Conservation (phyloP, 2,329 filamentous ascomycete genomes). For the Aspergillus sp. region DNA sequence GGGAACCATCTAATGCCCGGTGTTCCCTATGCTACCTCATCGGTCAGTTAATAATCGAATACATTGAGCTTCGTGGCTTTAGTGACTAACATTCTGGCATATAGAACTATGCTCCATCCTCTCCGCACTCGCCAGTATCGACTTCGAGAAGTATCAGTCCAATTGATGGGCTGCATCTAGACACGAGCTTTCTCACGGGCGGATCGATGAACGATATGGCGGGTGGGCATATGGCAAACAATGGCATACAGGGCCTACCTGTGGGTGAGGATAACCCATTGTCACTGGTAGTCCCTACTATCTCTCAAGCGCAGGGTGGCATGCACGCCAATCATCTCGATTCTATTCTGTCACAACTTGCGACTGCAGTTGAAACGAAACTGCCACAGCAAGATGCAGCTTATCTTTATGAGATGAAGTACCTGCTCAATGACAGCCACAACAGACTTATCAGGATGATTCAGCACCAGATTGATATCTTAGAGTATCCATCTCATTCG, state of each 20-base stretch:
- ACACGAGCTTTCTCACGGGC: not conserved
- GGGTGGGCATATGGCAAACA: not conserved
- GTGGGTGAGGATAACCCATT: not conserved
- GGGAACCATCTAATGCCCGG: slow-evolving; percentile 2
- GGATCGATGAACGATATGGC: not conserved
- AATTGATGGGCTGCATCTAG: not conserved
- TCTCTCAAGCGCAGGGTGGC: not conserved
- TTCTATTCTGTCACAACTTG: not conserved
- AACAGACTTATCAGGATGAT: slow-evolving; percentile 5
- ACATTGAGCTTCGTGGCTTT: not conserved
- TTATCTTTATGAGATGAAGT: slow-evolving; percentile 3
- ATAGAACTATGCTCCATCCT: slow-evolving; percentile 1
- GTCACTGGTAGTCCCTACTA: not conserved
- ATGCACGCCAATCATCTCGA: not conserved
- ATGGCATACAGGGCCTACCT: not conserved
- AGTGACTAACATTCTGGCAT: not conserved
- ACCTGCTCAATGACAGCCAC: not conserved
- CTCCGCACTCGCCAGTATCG: slow-evolving; percentile 2
- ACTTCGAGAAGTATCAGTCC: slow-evolving; percentile 1
- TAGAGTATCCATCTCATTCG: not conserved
- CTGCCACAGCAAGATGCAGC: not conserved
- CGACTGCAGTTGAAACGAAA: not conserved
- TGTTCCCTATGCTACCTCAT: not conserved
- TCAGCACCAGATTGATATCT: slow-evolving; percentile 7
- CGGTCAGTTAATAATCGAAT: not conserved